Evolutionary conservation across 1,284 basidiomycete species (phyloP), one percentile per base, ranked within the genome.

Genomic region (Ustilago xerochloae): DNA sequence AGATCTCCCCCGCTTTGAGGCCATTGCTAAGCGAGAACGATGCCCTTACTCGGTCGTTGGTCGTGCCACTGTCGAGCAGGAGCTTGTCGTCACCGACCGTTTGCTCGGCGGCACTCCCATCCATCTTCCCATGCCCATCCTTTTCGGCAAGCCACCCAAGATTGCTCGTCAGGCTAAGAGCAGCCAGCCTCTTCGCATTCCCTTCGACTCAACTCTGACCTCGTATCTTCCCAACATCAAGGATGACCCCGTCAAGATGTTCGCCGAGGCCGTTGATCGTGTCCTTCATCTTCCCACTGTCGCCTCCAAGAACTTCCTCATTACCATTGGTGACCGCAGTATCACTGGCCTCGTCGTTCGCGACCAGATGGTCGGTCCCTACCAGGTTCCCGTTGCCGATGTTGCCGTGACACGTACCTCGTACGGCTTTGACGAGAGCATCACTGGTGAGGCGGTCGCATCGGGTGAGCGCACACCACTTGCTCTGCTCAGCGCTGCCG

Each of bases 291-390:
- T 99, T 15, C 97, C 96, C 1, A 91, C 92, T 10, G 95, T 99
- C 47, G 94, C 90, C 1, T 96, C 93, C 51, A 99, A 99, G 85
- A 91, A 92, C 16, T 99, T 97, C 90, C 88, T 99, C 54, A 96
- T 99, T 85, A 99, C 97, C 50, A 99, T 99, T 65, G 96, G 97
- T 32, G 96, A 99, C 84, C 90, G 96, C 54, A 89, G 91, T 46
- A 91, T 99, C 84, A 95, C 95, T 0, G 97, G 96, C 52, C 90
- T 99, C 39, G 94, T 98, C 63, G 90, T 92, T 9, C 90, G 97
- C 51, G 96, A 99, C 84, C 96, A 99, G 86, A 98, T 99, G 96
- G 93, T 98, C 20, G 97, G 96, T 0, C 96, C 95, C 0, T 99
- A 93, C 92, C 96, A 99, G 86, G 93, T 97, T 4, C 96, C 96